These are phyloP conservation scores for Chaetothyriales sp. DNA, from an alignment of 2,329 filamentous ascomycete genomes.

Conservation along the genomic window DNA sequence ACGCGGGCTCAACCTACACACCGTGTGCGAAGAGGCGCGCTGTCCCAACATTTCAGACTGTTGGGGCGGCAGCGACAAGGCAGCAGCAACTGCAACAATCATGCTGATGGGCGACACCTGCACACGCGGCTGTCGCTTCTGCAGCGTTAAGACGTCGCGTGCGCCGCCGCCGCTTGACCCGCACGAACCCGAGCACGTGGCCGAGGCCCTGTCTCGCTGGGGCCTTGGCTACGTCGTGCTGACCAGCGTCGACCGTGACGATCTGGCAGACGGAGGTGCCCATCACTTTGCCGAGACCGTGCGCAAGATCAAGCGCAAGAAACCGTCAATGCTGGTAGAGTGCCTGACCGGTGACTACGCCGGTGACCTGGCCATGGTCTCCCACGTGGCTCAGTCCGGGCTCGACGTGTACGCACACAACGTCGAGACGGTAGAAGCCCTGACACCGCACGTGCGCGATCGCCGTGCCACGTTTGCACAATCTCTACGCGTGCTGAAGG, in stretches of 20 bases:
- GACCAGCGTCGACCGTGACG: constrained; percentile 86
- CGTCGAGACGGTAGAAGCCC: constrained; percentile 79
- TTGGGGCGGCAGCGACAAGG: constrained; percentile 84
- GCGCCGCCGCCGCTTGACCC: constrained; percentile 68
- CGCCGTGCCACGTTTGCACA: constrained; percentile 78
- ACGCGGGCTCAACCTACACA: constrained; percentile 76
- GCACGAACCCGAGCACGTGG: constrained; percentile 92
- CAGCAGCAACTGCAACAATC: constrained; percentile 86
- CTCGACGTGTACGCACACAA: constrained; percentile 97
- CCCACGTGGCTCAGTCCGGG: constrained; percentile 68
- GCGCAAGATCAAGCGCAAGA: constrained; percentile 75
- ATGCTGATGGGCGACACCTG: constrained; percentile 99
- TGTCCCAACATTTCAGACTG: constrained; percentile 97
- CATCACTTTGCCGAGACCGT: constrained; percentile 88
- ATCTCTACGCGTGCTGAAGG: constrained; percentile 61
- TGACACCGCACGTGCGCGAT: constrained; percentile 83
- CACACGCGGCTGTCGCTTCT: constrained; percentile 91
- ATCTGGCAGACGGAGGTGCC: constrained; percentile 76
- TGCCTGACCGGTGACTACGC: constrained; percentile 60
- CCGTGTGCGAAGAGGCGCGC: constrained; percentile 91
- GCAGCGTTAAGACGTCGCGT: constrained; percentile 81
- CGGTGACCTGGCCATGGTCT: constrained; percentile 76
- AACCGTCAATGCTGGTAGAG: constrained; percentile 30
- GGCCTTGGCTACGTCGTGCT: constrained; percentile 91
- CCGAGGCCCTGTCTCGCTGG: constrained; percentile 84